Evolutionary conservation across 768 basidiomycete species (phyloP).

Genomic region (Panaeolus papilionaceus): DNA sequence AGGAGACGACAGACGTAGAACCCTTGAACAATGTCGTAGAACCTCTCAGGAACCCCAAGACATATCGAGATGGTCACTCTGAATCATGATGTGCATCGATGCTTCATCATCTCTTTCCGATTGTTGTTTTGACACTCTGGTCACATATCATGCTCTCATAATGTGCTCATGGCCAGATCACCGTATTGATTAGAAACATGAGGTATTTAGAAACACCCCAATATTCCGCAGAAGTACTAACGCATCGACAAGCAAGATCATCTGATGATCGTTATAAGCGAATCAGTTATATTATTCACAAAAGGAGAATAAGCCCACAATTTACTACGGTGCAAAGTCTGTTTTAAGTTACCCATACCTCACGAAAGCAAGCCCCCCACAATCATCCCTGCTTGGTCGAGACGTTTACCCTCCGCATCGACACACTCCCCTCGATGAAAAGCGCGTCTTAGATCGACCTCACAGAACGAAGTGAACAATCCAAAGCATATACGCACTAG

Average conservation of each 20-base stretch:
- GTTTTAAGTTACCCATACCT: slow-evolving; percentile 7
- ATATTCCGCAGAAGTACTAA: slow-evolving; percentile 14
- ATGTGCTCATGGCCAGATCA: slow-evolving; percentile 13
- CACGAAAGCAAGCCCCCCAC: slow-evolving; percentile 21
- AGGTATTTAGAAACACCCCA: slow-evolving; percentile 13
- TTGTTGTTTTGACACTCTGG: slow-evolving; percentile 6
- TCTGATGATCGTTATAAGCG: slow-evolving; percentile 14
- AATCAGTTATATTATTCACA: slow-evolving; percentile 14
- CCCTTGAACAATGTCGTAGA: background rate
- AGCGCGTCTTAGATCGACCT: slow-evolving; percentile 23
- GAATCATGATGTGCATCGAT: slow-evolving; percentile 14
- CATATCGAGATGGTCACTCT: slow-evolving; percentile 12
- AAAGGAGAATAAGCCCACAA: slow-evolving; percentile 11
- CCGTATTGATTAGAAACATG: slow-evolving; percentile 13
- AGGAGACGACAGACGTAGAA: background rate
- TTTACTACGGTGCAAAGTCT: slow-evolving; percentile 11
- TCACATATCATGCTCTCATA: slow-evolving; percentile 13
- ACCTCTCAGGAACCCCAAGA: slow-evolving; percentile 1
- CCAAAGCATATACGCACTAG: slow-evolving; percentile 23
- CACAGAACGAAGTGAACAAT: slow-evolving; percentile 24
- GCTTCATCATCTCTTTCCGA: slow-evolving; percentile 11
- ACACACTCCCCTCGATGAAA: slow-evolving; percentile 23
- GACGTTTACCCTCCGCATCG: slow-evolving; percentile 24
- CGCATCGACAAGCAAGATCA: slow-evolving; percentile 10
- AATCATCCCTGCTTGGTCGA: slow-evolving; percentile 27